Conservation (phyloP, 352 stramenopile genomes). For the Pythium aquatile region DNA sequence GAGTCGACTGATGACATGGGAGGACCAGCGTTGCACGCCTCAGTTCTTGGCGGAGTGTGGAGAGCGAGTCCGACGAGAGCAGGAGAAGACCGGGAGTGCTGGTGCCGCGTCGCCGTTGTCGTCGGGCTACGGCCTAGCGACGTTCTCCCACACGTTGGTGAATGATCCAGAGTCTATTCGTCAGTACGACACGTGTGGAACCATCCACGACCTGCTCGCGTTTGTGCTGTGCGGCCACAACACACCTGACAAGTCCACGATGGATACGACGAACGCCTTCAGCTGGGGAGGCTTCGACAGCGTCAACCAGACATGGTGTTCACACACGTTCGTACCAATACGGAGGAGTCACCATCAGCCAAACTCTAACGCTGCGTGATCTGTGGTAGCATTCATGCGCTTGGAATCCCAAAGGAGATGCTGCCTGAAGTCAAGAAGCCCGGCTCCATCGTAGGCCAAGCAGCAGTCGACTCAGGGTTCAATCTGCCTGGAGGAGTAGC, state of each 20-base stretch:
- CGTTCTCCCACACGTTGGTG: slow-evolving; percentile 56
- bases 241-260: slow-evolving; percentile 37
- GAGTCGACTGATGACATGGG: slow-evolving; percentile 75
- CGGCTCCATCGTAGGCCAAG: slow-evolving; percentile 48
- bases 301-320: slow-evolving; percentile 44
- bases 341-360: background rate
- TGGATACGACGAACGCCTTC: slow-evolving; percentile 75
- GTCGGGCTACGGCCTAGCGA: slow-evolving; percentile 69
- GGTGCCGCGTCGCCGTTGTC: slow-evolving; percentile 34
- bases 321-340: slow-evolving; percentile 23
- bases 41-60: slow-evolving; percentile 45
- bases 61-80: background rate
- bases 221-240: slow-evolving; percentile 68
- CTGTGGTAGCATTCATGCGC: slow-evolving; percentile 40
- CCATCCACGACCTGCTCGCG: slow-evolving; percentile 75
- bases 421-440: slow-evolving; percentile 59
- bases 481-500: slow-evolving; percentile 31
- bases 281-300: slow-evolving; percentile 73
- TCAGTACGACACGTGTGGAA: slow-evolving; percentile 69
- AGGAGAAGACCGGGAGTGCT: slow-evolving; percentile 17
- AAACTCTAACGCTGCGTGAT: background rate
- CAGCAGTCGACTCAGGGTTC: slow-evolving; percentile 18
- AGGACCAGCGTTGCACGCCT: slow-evolving; percentile 70
- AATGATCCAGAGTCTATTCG: slow-evolving; percentile 33
- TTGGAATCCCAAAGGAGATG: slow-evolving; percentile 56